Base-by-base conservation (phyloP, 306 rosid species). In the Casuarina glauca region DNA sequence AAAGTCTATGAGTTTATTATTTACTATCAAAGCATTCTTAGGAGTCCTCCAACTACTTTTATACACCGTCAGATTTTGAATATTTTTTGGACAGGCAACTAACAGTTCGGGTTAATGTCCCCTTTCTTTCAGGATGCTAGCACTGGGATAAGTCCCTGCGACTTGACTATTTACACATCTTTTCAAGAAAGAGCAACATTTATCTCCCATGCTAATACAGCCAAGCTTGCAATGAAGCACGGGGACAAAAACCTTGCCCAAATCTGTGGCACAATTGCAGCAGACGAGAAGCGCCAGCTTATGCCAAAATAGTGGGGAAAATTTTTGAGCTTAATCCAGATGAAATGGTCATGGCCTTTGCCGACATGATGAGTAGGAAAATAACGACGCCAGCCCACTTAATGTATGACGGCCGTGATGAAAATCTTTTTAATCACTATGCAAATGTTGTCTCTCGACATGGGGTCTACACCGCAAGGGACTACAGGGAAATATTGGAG, bases 221-320 rank as follows among this genome's bases (percentile, higher is more conserved):
- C 96, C 79, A 88, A 91, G 86, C 94, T 63, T 57, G 96, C 97
- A 32, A 91, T 88, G 86, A 89, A 91, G 52, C 82, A 78, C 39
- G 96, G 96, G 60, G 97, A 93, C 78, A 26, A 89, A 49, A 93
- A 91, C 80, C 77, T 93, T 83, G 96, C 97, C 35, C 97, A 93
- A 83, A 82, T 93, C 77, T 93, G 96, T 36, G 94, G 94, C 67
- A 75, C 87, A 80, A 93, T 93, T 16, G 97, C 97, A 6, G 64
- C 94, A 3, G 97, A 93, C 58, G 94, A 93, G 91, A 93, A 89
- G 87, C 91, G 96, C 60, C 96, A 93, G 93, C 97, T n/a, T 91
- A 89, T 81, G 90, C 98, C 53, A 93, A 91, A 85, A 93, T 91
- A 4, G 94, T 76, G 6, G 93, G 88, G 48, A 91, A 93, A 93